Base-by-base conservation (phyloP, 2,329 filamentous ascomycete genomes). In the Aspergillus sp. region DNA sequence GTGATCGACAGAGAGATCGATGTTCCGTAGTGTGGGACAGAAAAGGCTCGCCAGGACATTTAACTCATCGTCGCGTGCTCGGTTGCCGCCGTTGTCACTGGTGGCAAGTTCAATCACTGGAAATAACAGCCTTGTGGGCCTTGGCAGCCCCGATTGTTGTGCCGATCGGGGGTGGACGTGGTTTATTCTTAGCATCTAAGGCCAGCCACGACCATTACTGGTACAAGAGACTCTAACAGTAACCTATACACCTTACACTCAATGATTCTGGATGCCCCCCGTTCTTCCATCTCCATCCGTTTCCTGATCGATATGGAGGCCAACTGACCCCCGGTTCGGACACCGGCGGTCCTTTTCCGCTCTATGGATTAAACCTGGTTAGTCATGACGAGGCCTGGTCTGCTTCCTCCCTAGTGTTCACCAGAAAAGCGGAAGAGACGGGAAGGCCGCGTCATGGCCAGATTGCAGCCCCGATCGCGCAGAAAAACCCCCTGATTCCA, bases 61-160 rank as follows among this genome's bases (percentile, higher is more conserved):
- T 48, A 21, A 48, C 5, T 42, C 14, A 25, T 41, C 16, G 46
- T 48, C 46, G 46, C 46, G 46, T 48, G 46, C 46, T 48, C 46
- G 36, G 34, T 48, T 48, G 36, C 46, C 46, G 45, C 45, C 46
- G 14, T 5, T 29, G 16, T 25, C 19, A 14, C 21, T 46, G 45
- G 45, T 46, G 45, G 45, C 45, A 34, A 46, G 10, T 42, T 42
- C 45, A 23, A 20, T 31, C 45, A 38, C 45, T 47, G 46, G 40
- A 20, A 42, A 48, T 20, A 17, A 19, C 34, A 41, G 46, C 46
- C 46, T 41, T 48, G 46, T 48, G 46, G 46, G 21, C 46, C 46
- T 47, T 47, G 45, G 31, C 45, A 34, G 10, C 21, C 19, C n/a
- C 25, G 21, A 16, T 32, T 45, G 21, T n/a, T 16, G 23, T 47